Conservation (phyloP, 768 basidiomycete genomes). For the Leucogyrophana mollusca region DNA sequence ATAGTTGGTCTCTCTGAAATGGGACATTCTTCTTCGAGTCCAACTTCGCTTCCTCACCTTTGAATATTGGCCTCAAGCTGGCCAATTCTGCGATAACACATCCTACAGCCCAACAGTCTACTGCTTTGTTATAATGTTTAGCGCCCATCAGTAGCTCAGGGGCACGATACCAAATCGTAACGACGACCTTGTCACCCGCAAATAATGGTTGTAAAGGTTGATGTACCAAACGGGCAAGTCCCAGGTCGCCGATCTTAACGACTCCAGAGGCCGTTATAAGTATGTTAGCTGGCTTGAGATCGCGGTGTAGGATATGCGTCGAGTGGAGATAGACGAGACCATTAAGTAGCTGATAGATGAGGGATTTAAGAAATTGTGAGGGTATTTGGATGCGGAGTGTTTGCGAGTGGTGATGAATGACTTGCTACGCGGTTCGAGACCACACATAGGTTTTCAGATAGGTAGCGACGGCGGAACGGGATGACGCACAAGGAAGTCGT, state of each 20-base stretch:
- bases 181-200: constrained; percentile 96
- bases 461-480: no score
- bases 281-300: constrained; percentile 98
- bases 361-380: constrained; percentile 81
- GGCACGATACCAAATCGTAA: constrained; percentile 99
- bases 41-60: constrained; percentile 97
- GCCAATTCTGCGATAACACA: constrained; percentile 97
- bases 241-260: constrained; percentile 98
- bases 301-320: constrained; percentile 92
- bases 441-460: no score
- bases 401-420: constrained; percentile 97
- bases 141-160: constrained; percentile 96
- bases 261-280: constrained; percentile 86
- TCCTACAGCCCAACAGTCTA: constrained; percentile 97
- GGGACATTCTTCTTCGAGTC: constrained; percentile 97
- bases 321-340: constrained; percentile 95
- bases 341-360: constrained; percentile 92
- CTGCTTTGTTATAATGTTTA: constrained; percentile 95
- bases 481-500: constrained; percentile 88
- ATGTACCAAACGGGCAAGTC: constrained; percentile 88
- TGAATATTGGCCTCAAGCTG: constrained; percentile 94
- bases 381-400: constrained; percentile 78
- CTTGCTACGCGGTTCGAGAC: constrained; percentile 63
- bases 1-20: constrained; percentile 92
- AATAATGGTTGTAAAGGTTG: constrained; percentile 90